Base-by-base conservation (phyloP, 1,284 basidiomycete species). In the Pseudozyma hubeiensis region DNA sequence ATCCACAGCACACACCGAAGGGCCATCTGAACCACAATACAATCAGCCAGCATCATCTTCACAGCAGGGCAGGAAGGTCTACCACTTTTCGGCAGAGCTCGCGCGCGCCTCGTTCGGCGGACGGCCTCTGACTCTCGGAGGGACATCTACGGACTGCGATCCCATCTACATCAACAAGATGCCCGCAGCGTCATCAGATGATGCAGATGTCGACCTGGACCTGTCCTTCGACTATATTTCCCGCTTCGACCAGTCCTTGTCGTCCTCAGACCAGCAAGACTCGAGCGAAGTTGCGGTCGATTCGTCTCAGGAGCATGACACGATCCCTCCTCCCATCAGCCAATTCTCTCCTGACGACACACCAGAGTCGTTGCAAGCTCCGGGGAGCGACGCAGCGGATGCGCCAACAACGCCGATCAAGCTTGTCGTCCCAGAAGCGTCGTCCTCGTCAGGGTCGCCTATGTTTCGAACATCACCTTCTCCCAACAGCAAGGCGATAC, bases 181-280 rank as follows among this genome's bases (percentile, higher is more conserved):
- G 5, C 43, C 44, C 16, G 49, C 57, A 30, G 64, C 46, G 5
- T 30, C 46, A 3, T 60, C 50, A 3, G 61, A 64, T 10, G 61
- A 60, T 37, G 63, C 53, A 17, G 66, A 72, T 49, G 78, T 80
- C 7, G 70, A 80, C 33, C 64, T 80, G 31, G 74, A 78, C 40
- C 50, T 78, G 13, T 77, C 74, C 7, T 80, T 80, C 50, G 78
- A 80, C 53, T 80, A 75, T 44, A 57, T 76, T 35, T 77, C 74
- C 30, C 53, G 60, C 13, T 67, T 73, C 54, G 73, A 78, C 50
- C 41, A 48, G 14, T 62, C 58, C 5, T 52, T 45, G 6, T 62
- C 65, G 8, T 57, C 65, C 6, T 68, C 61, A 2, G 53, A 64
- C 8, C 61, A 50, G 10, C 61, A 55, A 19, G 61, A 69, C 11